Evolutionary conservation across 2,329 filamentous ascomycete species (phyloP), one percentile per base, ranked within the genome.

Genomic region (Fusarium albosuccineum): DNA sequence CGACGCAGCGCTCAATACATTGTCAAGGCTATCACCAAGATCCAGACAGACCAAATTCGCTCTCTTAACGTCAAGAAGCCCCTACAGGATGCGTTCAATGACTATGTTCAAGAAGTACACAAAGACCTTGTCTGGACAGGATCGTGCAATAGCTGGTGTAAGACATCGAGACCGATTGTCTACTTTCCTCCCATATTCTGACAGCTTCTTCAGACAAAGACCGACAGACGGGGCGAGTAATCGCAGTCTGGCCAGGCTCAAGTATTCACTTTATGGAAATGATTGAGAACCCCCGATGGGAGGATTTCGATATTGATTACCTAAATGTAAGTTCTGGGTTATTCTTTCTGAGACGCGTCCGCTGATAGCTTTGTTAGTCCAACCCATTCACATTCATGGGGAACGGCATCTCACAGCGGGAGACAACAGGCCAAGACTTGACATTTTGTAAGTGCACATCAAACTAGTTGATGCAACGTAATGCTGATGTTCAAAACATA

Each of bases 61-160:
- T 16, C 44, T 6, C 27, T 42, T 9, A 8, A 42, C 5, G 27
- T 53, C n/a, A 41, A 42, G 39, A 8, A 34, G 17, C 2, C 6
- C 1, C 9, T 42, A 11, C 50, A 53, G 37, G 14, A 53, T 33
- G 14, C 50, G 17, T 53, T 44, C 29, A 53, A 53, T n/a, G 37
- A 34, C 10, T 44, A 53, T 10, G 16, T 34, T 6, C 50, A 53
- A n/a, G 37, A 53, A 53, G 37, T 36, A 1, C 50, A 53, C 16
- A 53, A 53, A 27, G 50, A 53, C 39, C 27, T 53, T 13, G 50
- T 53, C 27, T 53, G 50, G 50, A 41, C 37, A 11, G 50, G 50
- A n/a, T 53, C 50, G 5, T 53, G 50, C 27, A 41, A 53, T 22
- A 53, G 50, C 37, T 53, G 50, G 50, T 53, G 50, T 53, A 42